Conservation (phyloP, 2,329 filamentous ascomycete genomes). For the Elsinoe arachidis region DNA sequence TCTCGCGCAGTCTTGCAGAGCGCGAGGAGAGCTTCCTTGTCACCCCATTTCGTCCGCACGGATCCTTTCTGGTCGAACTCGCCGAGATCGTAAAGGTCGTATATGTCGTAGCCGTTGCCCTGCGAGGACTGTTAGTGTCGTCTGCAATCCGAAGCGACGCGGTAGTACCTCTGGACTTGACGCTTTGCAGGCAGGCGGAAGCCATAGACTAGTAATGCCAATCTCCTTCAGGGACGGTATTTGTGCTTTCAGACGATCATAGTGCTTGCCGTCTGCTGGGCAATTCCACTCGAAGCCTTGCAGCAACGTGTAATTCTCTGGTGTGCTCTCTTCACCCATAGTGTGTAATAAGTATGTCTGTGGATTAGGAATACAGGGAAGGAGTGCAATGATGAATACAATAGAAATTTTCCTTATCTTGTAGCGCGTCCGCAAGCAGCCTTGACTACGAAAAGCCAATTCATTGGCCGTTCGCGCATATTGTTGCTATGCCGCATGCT, state of each 20-base stretch:
- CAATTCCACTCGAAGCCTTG: conserved; percentile 66
- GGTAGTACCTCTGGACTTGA: conserved; percentile 36
- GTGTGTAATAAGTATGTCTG: not conserved
- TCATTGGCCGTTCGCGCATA: not conserved
- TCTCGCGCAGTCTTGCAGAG: conserved; percentile 45
- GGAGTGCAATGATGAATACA: not conserved
- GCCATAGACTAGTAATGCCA: conserved; percentile 51
- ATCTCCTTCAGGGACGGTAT: conserved; percentile 49
- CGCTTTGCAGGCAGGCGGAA: conserved; percentile 64
- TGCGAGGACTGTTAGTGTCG: conserved; percentile 25
- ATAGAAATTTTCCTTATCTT: not conserved
- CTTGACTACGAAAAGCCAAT: not conserved
- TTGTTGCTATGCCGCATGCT: not conserved
- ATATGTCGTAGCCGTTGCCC: conserved; percentile 60
- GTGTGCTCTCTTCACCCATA: conserved; percentile 18
- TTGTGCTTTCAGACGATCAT: conserved; percentile 46
- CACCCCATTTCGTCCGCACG: conserved; percentile 59
- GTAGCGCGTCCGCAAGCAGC: not conserved
- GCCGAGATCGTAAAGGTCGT: conserved; percentile 57
- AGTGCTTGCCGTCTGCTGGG: conserved; percentile 55
- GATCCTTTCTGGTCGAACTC: conserved; percentile 65
- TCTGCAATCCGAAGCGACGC: not conserved
- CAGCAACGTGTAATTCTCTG: conserved; percentile 45
- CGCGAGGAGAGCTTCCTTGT: conserved; percentile 50
- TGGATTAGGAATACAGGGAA: not conserved